A percentile compares a stretch with the other conserved stretches of the same genome.
Evolutionary conservation across 768 basidiomycete species (phyloP).

Genomic region (Termitomyces sp.): DNA sequence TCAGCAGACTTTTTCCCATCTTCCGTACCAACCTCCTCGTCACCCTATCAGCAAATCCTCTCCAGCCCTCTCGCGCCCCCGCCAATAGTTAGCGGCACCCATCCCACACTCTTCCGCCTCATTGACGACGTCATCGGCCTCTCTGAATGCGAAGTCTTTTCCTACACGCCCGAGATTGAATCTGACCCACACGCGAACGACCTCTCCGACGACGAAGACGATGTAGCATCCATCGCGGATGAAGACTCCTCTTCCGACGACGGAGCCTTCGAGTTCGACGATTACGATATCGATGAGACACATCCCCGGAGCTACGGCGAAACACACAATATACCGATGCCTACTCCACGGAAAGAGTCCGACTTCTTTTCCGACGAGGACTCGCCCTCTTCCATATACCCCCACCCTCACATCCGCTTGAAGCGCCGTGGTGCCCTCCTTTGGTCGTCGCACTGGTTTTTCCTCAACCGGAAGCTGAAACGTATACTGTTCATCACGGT

Average conservation of each 20-base stretch:
- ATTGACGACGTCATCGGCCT: constrained; percentile 90
- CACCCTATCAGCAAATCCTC: constrained; percentile 53
- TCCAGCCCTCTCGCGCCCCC: constrained; percentile 68
- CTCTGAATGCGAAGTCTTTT: constrained; percentile 91
- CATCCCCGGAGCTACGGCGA: constrained; percentile 32
- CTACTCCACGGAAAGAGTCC: constrained; percentile 34
- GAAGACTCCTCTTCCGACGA: constrained; percentile 74
- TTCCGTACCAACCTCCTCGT: constrained; percentile 67
- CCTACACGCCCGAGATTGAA: constrained; percentile 89
- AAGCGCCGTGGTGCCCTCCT: constrained; percentile 75
- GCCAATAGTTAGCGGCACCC: constrained; percentile 73
- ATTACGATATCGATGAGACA: constrained; percentile 68
- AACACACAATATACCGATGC: constrained; percentile 32
- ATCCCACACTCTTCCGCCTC: constrained; percentile 82
- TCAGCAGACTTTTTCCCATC: constrained; percentile 70
- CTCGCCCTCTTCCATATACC: constrained; percentile 31
- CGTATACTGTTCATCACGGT: constrained; percentile 88
- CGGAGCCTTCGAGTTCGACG: constrained; percentile 72
- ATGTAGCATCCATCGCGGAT: constrained; percentile 58
- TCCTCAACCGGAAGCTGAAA: constrained; percentile 89
- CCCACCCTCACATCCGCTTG: constrained; percentile 34
- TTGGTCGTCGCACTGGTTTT: constrained; percentile 98
- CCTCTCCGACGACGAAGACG: constrained; percentile 75
- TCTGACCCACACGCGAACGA: constrained; percentile 91
- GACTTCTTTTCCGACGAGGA: constrained; percentile 32